These are phyloP conservation scores for Xylaria sp. DNA, from an alignment of 2,329 filamentous ascomycete genomes.

Conservation along the genomic window DNA sequence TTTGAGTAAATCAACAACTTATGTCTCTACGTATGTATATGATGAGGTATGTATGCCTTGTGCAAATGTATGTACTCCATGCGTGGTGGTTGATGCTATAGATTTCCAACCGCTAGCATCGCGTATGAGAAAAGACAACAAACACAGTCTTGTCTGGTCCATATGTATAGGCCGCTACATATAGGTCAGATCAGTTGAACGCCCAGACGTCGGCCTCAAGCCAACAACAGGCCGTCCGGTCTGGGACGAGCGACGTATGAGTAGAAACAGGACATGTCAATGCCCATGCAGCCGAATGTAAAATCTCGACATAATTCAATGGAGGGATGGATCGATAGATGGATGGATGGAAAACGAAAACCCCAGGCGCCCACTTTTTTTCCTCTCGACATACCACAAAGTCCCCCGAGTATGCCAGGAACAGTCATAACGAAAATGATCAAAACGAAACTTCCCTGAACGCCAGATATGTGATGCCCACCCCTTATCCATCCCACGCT, in stretches of 20 bases:
- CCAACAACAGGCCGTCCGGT: neutral
- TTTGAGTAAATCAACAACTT: too few species aligned
- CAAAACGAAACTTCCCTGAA: conserved; percentile 1
- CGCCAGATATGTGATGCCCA: conserved; percentile 16
- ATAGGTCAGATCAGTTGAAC: neutral
- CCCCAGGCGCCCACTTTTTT: neutral
- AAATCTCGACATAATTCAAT: neutral
- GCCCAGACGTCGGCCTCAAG: neutral
- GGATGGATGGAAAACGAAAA: neutral
- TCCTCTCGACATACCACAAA: neutral
- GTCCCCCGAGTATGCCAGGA: neutral
- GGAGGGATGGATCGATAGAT: too few species aligned
- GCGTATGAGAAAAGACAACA: neutral
- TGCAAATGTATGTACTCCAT: neutral
- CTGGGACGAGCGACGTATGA: neutral
- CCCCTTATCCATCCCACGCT: conserved; percentile 12
- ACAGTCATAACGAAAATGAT: neutral
- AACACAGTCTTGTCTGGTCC: neutral
- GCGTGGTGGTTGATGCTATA: neutral
- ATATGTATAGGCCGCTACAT: neutral
- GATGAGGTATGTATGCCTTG: neutral
- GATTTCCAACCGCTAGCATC: neutral
- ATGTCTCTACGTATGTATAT: too few species aligned
- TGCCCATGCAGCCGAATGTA: neutral
- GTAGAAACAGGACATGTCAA: neutral